Evolutionary conservation across 2,329 filamentous ascomycete genomes (phyloP).

Genomic region (Fusarium sp.): DNA sequence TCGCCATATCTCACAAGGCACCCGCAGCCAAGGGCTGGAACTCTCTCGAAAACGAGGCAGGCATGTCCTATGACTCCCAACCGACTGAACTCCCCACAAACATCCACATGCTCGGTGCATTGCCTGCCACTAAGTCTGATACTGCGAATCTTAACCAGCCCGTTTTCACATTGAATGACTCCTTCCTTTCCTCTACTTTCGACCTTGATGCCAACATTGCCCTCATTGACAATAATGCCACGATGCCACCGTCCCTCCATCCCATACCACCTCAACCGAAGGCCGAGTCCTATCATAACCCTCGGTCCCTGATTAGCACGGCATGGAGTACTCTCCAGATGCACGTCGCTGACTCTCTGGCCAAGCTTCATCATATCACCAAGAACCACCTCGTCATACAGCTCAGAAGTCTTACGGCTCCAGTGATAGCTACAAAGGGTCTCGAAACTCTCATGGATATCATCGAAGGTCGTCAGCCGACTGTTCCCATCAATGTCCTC

Average conservation of each 20-base stretch:
- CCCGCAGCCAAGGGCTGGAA: constrained; percentile 37
- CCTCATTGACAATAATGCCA: constrained; percentile 47
- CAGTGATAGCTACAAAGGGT: constrained; percentile 54
- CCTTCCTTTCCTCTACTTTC: constrained; percentile 48
- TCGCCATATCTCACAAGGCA: constrained; percentile 37
- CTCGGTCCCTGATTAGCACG: constrained; percentile 53
- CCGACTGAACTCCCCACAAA: constrained; percentile 58
- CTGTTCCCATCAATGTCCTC: constrained; percentile 56
- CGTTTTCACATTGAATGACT: constrained; percentile 50
- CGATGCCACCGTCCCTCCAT: constrained; percentile 25
- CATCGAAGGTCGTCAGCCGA: constrained; percentile 51
- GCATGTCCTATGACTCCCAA: constrained; percentile 44
- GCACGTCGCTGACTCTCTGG: constrained; percentile 57
- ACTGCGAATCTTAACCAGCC: constrained; percentile 49
- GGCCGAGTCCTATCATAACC: constrained; percentile 44
- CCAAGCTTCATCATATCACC: constrained; percentile 53
- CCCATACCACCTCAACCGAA: constrained; percentile 23
- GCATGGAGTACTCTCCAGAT: constrained; percentile 58
- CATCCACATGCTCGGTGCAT: constrained; percentile 48
- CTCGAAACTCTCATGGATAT: constrained; percentile 54
- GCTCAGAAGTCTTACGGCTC: constrained; percentile 53
- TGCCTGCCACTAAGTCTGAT: constrained; percentile 45
- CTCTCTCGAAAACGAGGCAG: constrained; percentile 45
- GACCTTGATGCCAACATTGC: constrained; percentile 52
- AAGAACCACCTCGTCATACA: constrained; percentile 56